Percentiles rank a stretch among this genome's conserved stretches.
phyloP scores from a whole-genome alignment of 768 basidiomycete species.

The Mycena kentingensis region DNA sequence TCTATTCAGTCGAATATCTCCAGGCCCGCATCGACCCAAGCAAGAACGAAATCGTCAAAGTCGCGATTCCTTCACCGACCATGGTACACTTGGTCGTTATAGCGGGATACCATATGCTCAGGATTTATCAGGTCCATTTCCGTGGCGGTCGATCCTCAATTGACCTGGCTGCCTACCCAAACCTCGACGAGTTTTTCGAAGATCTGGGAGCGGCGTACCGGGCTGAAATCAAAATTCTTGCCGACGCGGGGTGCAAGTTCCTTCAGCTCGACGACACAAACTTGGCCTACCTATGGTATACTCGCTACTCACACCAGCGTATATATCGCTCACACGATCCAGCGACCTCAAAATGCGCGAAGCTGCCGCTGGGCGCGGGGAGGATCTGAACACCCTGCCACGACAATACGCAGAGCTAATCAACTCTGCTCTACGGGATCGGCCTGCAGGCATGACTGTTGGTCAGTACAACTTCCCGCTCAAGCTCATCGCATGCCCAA shows the following conservation, averaged over 20 bases:
- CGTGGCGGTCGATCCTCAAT: constrained; percentile 23
- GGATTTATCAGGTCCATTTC: constrained; percentile 17
- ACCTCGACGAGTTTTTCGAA: constrained; percentile 22
- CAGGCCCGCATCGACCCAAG: constrained; percentile 17
- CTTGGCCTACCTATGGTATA: constrained; percentile 22
- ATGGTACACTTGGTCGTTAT: constrained; percentile 10
- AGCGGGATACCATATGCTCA: background rate
- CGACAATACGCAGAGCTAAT: constrained; percentile 46
- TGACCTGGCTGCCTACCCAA: constrained; percentile 21
- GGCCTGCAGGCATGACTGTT: constrained; percentile 41
- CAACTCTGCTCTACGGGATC: constrained; percentile 36
- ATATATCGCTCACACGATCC: no score
- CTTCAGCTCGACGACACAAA: constrained; percentile 25
- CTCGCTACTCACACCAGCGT: background rate
- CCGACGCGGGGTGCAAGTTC: constrained; percentile 21
- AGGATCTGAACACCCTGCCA: constrained; percentile 44
- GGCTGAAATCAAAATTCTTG: constrained; percentile 20
- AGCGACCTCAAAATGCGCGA: constrained; percentile 24
- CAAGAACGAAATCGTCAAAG: constrained; percentile 21
- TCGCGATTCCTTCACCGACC: constrained; percentile 24
- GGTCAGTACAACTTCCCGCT: constrained; percentile 17
- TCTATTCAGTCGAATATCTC: constrained; percentile 10
- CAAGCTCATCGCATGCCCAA: background rate
- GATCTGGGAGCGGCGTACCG: constrained; percentile 22
- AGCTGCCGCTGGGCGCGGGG: constrained; percentile 31